These are phyloP conservation scores for Ogataea henricii DNA, from an alignment of 805 yeast species.

Conservation along the genomic window DNA sequence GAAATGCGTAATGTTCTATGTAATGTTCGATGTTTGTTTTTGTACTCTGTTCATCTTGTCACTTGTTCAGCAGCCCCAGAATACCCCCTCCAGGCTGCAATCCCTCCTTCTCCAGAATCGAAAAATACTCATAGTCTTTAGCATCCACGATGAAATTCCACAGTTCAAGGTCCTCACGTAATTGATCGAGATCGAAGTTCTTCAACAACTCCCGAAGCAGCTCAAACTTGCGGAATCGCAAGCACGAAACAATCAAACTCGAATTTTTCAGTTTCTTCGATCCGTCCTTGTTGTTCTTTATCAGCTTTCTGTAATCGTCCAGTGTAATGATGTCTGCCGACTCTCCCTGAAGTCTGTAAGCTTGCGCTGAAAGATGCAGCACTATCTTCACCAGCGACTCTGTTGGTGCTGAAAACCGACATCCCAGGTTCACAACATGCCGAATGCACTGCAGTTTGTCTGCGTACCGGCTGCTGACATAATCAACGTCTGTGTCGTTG, in stretches of 20 bases:
- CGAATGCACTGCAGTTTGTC: constrained; percentile 19
- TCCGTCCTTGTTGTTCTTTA: not conserved
- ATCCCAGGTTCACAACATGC: constrained; percentile 8
- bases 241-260: constrained; percentile 13
- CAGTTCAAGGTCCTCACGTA: constrained; percentile 18
- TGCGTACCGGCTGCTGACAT: constrained; percentile 11
- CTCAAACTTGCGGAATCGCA: constrained; percentile 9
- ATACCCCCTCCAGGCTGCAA: constrained; percentile 20
- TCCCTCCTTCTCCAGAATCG: constrained; percentile 13
- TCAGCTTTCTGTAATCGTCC: not conserved
- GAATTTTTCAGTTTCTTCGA: constrained; percentile 8
- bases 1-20: too few relatives aligned
- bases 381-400: constrained; percentile 14
- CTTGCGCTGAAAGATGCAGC: constrained; percentile 10
- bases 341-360: not conserved
- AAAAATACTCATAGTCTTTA: constrained; percentile 17
- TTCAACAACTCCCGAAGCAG: constrained; percentile 11
- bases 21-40: too few relatives aligned
- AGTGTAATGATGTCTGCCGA: not conserved
- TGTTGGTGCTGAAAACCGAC: constrained; percentile 5
- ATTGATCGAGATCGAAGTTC: constrained; percentile 8
- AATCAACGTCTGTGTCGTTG: constrained; percentile 17
- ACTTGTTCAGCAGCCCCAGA: constrained; percentile 9
- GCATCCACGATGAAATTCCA: constrained; percentile 25
- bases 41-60: too few relatives aligned